Evolutionary conservation across 768 basidiomycete genomes (phyloP), one percentile per base, ranked within the genome.

Genomic region (Neoboletus subvelutipes): DNA sequence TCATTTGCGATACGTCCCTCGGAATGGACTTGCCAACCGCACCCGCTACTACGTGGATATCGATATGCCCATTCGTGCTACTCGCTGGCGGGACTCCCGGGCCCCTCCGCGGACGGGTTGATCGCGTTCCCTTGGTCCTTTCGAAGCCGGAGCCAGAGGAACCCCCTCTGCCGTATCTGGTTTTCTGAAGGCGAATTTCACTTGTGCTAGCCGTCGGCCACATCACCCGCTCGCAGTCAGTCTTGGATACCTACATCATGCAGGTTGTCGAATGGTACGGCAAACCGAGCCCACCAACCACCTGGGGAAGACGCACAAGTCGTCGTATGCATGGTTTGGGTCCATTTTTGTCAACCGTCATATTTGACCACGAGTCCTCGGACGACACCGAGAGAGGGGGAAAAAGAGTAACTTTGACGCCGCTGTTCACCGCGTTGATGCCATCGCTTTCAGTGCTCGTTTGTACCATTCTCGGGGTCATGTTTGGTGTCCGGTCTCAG

Each of bases 101-200:
- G n/a, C n/a, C n/a, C 56, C 54, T 67, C 65, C 62, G 65, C 65
- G 65, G 59, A 65, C 60, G 63, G 66, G n/a, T 52, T 62, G 57
- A 62, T 65, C 54, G 37, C 10, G 39, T 58, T 57, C 65, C 63
- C 52, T 52, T 45, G 6, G 37, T 26, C 52, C 54, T 54, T 63
- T 56, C 54, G 55, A 67, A 61, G 59, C 42, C 56, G 55, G 55
- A 57, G 57, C 17, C 1, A 9, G 45, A 47, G 57, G 56, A 53
- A 56, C 48, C 9, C 34, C 52, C 46, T 40, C 29, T 53, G 18
- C 55, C 52, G 46, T 52, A 55, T 64, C 42, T 33, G 41, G 53
- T 33, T 12, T 51, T 57, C 57, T 48, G 54, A 57, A 36, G 13
- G 49, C 48, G 42, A 34, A 47, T 36, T 43, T 45, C 39, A n/a